Evolutionary conservation across 371 early-diverging fungal genomes (phyloP), one percentile per base, ranked within the genome.

Genomic region (Rhizomucor miehei): DNA sequence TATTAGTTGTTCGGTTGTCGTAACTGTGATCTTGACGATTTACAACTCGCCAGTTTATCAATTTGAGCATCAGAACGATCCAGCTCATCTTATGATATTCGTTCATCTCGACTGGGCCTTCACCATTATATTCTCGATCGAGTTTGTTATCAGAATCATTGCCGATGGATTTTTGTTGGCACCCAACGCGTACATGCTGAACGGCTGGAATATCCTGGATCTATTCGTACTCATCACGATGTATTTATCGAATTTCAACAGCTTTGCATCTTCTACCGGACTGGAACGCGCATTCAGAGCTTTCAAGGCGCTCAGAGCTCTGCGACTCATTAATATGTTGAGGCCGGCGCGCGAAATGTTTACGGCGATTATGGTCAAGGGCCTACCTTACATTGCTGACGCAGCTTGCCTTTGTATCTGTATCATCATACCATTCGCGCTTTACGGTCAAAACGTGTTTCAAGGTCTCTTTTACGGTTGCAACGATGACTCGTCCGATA

Each of bases 101-200:
- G 40, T 48, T 14, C 64, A 62, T 54, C 44, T 66, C 2, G 88
- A 88, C 44, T 68, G 58, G 56, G 71, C 77, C 4, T 83, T 85
- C 47, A 79, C 78, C 0, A 56, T 71, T 8, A 69, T 86, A 12
- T 88, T 86, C 45, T 71, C 80, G 0, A 6, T 82, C 14, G 89
- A 89, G 51, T 80, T 87, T 47, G 21, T 82, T 0, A 65, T 89
- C 44, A 82, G 84, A 38, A 66, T 82, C 29, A 70, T 85, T 51
- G 89, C 88, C 0, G 82, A 86, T 59, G 88, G 89, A 19, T 74
- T 87, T 13, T 46, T 85, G 4, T 61, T 86, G 48, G 81, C 88
- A 1, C 88, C 88, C 1, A 81, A 86, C 45, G 87, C 87, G 2
- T 86, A 86, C 54, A 51, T 88, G 41, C 52, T 71, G 25, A 76